Conservation (phyloP, 164 flowering plant genomes). For the Sedum album region DNA sequence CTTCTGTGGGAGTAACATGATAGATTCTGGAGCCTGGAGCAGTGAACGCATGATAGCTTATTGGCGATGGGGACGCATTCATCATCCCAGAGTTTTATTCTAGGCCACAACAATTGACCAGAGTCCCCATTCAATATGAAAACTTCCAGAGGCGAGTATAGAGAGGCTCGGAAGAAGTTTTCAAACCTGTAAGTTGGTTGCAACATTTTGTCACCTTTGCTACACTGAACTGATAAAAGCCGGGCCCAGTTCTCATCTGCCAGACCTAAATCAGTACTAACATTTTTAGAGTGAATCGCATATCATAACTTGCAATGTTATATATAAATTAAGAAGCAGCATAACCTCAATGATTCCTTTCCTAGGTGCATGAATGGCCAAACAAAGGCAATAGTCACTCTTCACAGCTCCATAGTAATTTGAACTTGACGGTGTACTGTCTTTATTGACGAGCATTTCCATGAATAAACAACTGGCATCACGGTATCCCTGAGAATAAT, state of each 20-base stretch:
- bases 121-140: constrained; percentile 92
- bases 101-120: constrained; percentile 72
- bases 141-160: constrained; percentile 78
- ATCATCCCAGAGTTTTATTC: constrained; percentile 50
- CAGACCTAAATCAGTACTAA: constrained; percentile 52
- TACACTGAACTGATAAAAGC: constrained; percentile 59
- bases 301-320: too few species aligned
- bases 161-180: constrained; percentile 34
- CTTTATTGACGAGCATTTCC: constrained; percentile 68
- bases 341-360: constrained; percentile 90
- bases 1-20: too few species aligned
- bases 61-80: constrained; percentile 7
- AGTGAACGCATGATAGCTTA: background rate
- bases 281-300: background rate
- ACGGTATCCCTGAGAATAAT: constrained; percentile 67
- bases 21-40: constrained; percentile 43
- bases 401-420: constrained; percentile 41
- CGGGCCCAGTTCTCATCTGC: constrained; percentile 98
- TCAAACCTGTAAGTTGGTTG: constrained; percentile 70
- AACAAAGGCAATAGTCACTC: constrained; percentile 80
- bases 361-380: constrained; percentile 95
- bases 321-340: background rate
- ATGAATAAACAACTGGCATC: constrained; percentile 89
- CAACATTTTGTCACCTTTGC: constrained; percentile 74
- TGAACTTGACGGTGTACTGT: constrained; percentile 39